Percentiles rank a stretch among this genome's conserved stretches.
Conservation (phyloP, 768 basidiomycete genomes). For the Calocera viscosa region DNA sequence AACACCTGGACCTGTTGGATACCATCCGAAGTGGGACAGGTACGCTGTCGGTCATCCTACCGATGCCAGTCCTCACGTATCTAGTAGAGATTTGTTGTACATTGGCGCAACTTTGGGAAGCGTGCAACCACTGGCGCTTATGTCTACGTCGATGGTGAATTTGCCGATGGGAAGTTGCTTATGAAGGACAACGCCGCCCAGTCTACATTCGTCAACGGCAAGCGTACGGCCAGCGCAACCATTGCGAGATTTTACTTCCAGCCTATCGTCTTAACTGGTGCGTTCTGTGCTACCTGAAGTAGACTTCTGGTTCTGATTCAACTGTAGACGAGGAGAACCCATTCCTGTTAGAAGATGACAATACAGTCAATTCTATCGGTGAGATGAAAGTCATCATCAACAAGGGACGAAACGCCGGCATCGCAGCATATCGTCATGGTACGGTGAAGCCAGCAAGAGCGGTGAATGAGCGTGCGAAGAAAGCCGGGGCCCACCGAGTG, state of each 20-base stretch:
- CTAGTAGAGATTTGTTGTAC: neutral
- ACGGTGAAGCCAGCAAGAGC: neutral
- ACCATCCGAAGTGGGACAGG: neutral
- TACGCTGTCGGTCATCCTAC: neutral
- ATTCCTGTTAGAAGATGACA: neutral
- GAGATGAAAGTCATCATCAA: neutral
- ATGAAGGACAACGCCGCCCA: neutral
- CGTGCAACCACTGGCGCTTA: neutral
- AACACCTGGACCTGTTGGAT: slow-evolving; percentile 6
- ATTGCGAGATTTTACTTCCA: neutral
- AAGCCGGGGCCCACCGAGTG: neutral
- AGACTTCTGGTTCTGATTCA: neutral
- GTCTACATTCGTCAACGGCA: neutral
- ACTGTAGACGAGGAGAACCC: slow-evolving; percentile 1
- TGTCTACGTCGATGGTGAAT: neutral
- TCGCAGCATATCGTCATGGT: neutral
- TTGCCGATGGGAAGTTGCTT: neutral
- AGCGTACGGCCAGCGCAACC: neutral
- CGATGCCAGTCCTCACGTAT: neutral
- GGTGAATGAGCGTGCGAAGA: slow-evolving; percentile 1
- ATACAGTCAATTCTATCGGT: neutral
- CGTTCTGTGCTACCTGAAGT: neutral
- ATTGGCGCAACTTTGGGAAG: neutral
- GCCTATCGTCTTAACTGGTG: neutral
- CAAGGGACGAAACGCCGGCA: neutral